Conservation (phyloP, 768 basidiomycete species). For the Collybiopsis confluens region DNA sequence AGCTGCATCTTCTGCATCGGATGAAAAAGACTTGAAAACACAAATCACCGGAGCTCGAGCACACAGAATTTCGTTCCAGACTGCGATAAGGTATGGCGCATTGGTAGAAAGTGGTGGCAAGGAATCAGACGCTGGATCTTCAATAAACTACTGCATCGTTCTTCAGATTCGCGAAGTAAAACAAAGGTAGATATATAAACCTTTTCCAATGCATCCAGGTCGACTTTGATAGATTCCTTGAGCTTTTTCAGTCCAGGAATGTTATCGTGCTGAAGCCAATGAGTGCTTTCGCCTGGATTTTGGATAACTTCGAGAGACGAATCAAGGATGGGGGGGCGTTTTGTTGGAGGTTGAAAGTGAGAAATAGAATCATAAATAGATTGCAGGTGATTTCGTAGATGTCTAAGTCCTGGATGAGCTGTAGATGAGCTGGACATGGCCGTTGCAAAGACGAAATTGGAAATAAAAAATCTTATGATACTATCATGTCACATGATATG, state of each 20-base stretch:
- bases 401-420: conserved; percentile 4
- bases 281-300: conserved; percentile 32
- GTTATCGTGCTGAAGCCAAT: conserved; percentile 38
- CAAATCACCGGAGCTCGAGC: conserved; percentile 54
- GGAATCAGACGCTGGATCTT: conserved; percentile 37
- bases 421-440: neutral
- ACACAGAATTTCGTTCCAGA: conserved; percentile 74
- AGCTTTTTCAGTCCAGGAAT: conserved; percentile 45
- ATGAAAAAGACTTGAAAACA: conserved; percentile 52
- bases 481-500: no score
- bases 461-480: no score
- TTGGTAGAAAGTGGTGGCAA: conserved; percentile 61
- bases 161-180: neutral
- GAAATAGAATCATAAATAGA: conserved; percentile 9
- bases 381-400: conserved; percentile 4
- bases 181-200: conserved; percentile 19
- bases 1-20: conserved; percentile 6
- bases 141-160: conserved; percentile 58
- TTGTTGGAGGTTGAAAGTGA: conserved; percentile 7
- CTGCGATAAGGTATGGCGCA: conserved; percentile 73
- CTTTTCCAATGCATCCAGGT: conserved; percentile 42
- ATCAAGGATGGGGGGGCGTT: conserved; percentile 37
- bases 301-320: conserved; percentile 32
- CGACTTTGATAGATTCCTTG: conserved; percentile 39
- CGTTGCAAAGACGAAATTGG: neutral